These are phyloP conservation scores for Plenodomus tracheiphilus DNA, from an alignment of 2,329 filamentous ascomycete species.

Conservation along the genomic window DNA sequence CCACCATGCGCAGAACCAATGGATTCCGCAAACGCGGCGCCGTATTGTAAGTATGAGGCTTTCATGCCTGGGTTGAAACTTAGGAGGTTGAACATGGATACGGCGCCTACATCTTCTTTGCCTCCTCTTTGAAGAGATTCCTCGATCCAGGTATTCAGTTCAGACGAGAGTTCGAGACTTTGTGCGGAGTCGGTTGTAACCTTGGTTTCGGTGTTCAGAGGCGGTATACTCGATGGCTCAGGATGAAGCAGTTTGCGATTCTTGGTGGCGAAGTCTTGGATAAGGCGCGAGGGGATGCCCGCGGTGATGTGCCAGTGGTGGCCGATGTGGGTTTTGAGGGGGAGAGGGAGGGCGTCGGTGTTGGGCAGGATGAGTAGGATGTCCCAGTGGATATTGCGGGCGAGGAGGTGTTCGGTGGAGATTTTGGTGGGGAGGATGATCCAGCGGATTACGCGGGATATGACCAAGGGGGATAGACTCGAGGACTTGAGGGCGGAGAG, in stretches of 20 bases:
- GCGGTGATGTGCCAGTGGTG: slow-evolving; percentile 44
- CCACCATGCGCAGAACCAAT: slow-evolving; percentile 60
- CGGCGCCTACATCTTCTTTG: slow-evolving; percentile 46
- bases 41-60: slow-evolving; percentile 60
- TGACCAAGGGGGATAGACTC: slow-evolving; percentile 47
- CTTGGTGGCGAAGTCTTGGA: slow-evolving; percentile 42
- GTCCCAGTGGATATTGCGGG: slow-evolving; percentile 50
- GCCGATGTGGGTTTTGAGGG: slow-evolving; percentile 25
- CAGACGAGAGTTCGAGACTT: slow-evolving; percentile 57
- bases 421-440: slow-evolving; percentile 53
- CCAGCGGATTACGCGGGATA: slow-evolving; percentile 52
- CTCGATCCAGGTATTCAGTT: slow-evolving; percentile 57
- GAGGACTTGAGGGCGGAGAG: slow-evolving; percentile 43
- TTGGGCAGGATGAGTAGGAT: slow-evolving; percentile 51
- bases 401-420: slow-evolving; percentile 48
- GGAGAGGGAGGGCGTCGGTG: slow-evolving; percentile 28
- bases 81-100: slow-evolving; percentile 67
- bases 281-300: slow-evolving; percentile 51
- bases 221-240: slow-evolving; percentile 35
- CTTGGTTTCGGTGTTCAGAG: slow-evolving; percentile 33
- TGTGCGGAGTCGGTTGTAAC: slow-evolving; percentile 20
- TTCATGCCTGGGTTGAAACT: slow-evolving; percentile 59
- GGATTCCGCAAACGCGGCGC: slow-evolving; percentile 53
- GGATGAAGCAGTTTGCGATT: slow-evolving; percentile 48
- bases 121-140: slow-evolving; percentile 21